Conservation (phyloP, 345 rosid genomes). For the Kernera saxatilis region DNA sequence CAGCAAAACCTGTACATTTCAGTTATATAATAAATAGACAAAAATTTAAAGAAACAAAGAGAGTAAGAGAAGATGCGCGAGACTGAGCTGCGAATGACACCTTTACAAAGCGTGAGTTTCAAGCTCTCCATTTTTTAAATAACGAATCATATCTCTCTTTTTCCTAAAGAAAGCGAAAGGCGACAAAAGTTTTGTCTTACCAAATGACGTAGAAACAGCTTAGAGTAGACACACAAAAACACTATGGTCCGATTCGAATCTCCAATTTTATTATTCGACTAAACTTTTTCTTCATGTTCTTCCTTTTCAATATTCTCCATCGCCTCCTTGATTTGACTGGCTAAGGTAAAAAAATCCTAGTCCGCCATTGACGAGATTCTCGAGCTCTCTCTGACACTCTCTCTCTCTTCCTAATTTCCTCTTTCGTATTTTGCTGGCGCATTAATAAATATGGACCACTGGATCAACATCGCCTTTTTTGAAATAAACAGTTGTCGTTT, state of each 20-base stretch:
- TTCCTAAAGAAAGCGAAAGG: constrained; percentile 5
- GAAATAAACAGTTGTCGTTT: background rate
- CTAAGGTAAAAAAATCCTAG: background rate
- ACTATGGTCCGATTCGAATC: constrained; percentile 5
- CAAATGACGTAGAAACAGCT: constrained; percentile 28
- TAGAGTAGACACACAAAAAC: constrained; percentile 28
- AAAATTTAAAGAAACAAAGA: background rate
- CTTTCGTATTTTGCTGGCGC: background rate
- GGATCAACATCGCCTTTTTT: constrained; percentile 15
- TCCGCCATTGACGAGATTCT: constrained; percentile 26
- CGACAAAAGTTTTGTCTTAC: constrained; percentile 26
- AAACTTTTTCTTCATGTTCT: background rate
- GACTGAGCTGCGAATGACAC: constrained; percentile 25
- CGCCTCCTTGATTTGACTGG: constrained; percentile 28
- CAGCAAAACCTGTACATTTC: background rate
- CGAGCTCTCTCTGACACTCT: background rate
- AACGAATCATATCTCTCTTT: constrained; percentile 40
- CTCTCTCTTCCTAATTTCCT: background rate
- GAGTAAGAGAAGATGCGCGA: background rate
- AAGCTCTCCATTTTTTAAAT: constrained; percentile 28
- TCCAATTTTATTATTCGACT: background rate
- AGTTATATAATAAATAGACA: background rate
- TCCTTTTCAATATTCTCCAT: constrained; percentile 13
- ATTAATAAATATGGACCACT: constrained; percentile 16
- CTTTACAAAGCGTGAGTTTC: constrained; percentile 54